phyloP scores from a whole-genome alignment of 1,284 basidiomycete genomes.

The Ganoderma resinaceum region DNA sequence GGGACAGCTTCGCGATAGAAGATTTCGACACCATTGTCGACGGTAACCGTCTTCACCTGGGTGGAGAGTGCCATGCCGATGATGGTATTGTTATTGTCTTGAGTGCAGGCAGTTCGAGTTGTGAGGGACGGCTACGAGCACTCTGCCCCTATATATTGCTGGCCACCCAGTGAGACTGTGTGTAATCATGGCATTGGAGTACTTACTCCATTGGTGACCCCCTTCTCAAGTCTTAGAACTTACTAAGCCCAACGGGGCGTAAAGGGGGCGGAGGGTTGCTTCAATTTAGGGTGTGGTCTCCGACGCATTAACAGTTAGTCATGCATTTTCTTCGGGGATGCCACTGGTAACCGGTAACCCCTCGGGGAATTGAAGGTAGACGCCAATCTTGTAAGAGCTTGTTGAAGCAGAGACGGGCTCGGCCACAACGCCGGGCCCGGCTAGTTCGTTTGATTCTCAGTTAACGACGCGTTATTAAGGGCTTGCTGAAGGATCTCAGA shows the following conservation, averaged over 20 bases:
- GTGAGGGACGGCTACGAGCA: not conserved
- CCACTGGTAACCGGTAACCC: too few species aligned
- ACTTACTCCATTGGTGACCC: not conserved
- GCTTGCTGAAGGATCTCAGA: not conserved
- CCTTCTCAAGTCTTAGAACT: not conserved
- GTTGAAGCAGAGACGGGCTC: not conserved
- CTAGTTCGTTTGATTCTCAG: not conserved
- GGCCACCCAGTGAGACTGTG: not conserved
- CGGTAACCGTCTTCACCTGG: slow-evolving; percentile 37
- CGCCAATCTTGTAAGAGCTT: too few species aligned
- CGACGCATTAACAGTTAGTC: not conserved
- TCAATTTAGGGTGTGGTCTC: not conserved
- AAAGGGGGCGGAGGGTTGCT: not conserved
- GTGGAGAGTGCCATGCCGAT: slow-evolving; percentile 19
- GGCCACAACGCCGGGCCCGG: not conserved
- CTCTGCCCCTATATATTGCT: not conserved
- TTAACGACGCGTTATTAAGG: not conserved
- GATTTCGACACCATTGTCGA: slow-evolving; percentile 45
- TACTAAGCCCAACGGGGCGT: not conserved
- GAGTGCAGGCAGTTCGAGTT: not conserved
- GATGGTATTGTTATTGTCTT: not conserved
- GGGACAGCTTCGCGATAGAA: slow-evolving; percentile 52
- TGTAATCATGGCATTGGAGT: not conserved
- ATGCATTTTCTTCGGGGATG: not conserved
- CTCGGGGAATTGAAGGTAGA: too few species aligned